Evolutionary conservation across 352 stramenopile genomes (phyloP).

Genomic region (Globisporangium cystogenes): DNA sequence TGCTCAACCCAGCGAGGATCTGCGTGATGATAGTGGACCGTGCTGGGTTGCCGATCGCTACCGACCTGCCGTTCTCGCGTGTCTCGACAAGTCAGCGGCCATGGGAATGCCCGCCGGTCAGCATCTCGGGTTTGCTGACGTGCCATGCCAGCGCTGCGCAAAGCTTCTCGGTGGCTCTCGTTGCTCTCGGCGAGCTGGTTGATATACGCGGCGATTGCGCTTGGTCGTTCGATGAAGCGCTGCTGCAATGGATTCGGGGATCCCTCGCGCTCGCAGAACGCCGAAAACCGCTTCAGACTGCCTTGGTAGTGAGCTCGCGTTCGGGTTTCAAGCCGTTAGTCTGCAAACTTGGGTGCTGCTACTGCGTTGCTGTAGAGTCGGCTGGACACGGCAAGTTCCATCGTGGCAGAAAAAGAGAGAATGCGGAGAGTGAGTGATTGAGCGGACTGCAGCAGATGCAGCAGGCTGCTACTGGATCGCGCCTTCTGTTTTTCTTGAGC

Average conservation of each 20-base stretch:
- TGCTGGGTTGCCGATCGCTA: slow-evolving; percentile 1
- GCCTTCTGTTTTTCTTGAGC: too few species aligned
- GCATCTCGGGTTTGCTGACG: neutral
- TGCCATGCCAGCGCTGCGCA: neutral
- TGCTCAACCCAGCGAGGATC: slow-evolving; percentile 7
- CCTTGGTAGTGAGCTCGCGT: slow-evolving; percentile 15
- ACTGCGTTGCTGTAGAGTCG: slow-evolving; percentile 17
- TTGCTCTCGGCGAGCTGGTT: slow-evolving; percentile 11
- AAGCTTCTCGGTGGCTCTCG: neutral
- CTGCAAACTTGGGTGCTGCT: slow-evolving; percentile 10
- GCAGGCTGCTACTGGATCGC: too few species aligned
- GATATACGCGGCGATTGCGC: slow-evolving; percentile 18
- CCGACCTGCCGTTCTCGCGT: neutral
- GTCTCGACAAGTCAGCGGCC: neutral
- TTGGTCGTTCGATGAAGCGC: slow-evolving; percentile 16
- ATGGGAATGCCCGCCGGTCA: neutral
- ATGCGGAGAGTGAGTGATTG: too few species aligned
- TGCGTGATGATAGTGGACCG: slow-evolving; percentile 6
- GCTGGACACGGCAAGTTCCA: slow-evolving; percentile 13
- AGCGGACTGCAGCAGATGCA: too few species aligned
- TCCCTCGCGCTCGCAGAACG: slow-evolving; percentile 14
- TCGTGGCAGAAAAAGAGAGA: too few species aligned
- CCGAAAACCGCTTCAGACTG: slow-evolving; percentile 16
- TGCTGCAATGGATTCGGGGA: slow-evolving; percentile 16
- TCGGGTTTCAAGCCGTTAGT: slow-evolving; percentile 16